phyloP scores from a whole-genome alignment of 2,329 filamentous ascomycete genomes.

The Stachybotrys chartarum region DNA sequence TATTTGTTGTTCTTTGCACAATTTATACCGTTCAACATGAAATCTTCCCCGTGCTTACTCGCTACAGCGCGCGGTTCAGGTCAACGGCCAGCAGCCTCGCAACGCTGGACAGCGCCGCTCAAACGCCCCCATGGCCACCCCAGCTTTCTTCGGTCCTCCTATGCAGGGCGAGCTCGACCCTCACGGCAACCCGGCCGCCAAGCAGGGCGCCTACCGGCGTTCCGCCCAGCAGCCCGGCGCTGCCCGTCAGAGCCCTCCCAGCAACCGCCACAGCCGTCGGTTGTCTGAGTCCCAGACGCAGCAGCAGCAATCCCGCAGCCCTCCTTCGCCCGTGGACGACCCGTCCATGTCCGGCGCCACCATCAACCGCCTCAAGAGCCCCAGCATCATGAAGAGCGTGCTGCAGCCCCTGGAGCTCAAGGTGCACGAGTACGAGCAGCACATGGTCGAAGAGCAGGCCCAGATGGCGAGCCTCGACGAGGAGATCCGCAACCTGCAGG shows the following conservation, averaged over 20 bases:
- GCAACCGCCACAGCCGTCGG: not conserved
- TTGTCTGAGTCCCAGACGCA: not conserved
- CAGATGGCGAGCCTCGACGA: slow-evolving; percentile 35
- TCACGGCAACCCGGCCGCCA: not conserved
- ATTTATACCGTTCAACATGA: too few relatives aligned
- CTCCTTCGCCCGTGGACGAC: slow-evolving; percentile 7
- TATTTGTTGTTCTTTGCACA: too few relatives aligned
- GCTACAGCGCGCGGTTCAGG: not conserved
- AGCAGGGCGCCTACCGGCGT: not conserved
- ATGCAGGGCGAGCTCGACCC: not conserved
- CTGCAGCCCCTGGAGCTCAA: slow-evolving; percentile 37
- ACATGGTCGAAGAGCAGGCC: slow-evolving; percentile 33
- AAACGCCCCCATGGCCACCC: not conserved
- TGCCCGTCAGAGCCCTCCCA: not conserved
- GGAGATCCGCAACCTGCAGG: slow-evolving; percentile 32
- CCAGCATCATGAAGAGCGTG: slow-evolving; percentile 33
- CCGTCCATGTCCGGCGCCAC: slow-evolving; percentile 10
- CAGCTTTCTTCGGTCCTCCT: not conserved
- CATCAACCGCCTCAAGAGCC: slow-evolving; percentile 36
- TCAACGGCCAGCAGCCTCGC: not conserved
- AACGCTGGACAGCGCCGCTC: not conserved
- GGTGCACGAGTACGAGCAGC: slow-evolving; percentile 32
- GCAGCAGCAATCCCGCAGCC: not conserved
- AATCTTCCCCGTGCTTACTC: not conserved
- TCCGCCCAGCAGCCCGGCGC: not conserved